Percentiles rank a stretch among this genome's conserved stretches.
phyloP scores from a whole-genome alignment of 1,284 basidiomycete species.

The Thelephora terrestris region DNA sequence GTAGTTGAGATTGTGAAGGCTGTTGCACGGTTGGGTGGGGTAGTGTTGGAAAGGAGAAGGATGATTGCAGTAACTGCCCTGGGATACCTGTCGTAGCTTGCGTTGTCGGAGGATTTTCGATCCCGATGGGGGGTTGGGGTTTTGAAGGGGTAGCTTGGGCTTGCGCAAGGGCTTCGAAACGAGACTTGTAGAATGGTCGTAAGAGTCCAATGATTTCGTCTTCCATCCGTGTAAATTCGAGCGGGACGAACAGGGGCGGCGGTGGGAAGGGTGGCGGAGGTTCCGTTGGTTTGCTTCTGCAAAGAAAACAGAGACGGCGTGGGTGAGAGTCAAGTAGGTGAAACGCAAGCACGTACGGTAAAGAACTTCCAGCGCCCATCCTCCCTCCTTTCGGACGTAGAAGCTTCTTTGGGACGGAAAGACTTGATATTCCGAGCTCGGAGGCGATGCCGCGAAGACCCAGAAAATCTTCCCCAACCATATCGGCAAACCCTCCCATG shows the following conservation, averaged over 20 bases:
- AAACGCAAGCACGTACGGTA: conserved; percentile 33
- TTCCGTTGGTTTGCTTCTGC: conserved; percentile 54
- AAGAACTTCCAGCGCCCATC: conserved; percentile 26
- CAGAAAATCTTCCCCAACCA: conserved; percentile 89
- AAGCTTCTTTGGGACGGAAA: conserved; percentile 72
- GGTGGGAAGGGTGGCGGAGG: conserved; percentile 81
- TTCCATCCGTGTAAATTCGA: conserved; percentile 48
- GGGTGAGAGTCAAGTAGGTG: conserved; percentile 4
- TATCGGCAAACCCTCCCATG: conserved; percentile 84
- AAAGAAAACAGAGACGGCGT: conserved; percentile 4
- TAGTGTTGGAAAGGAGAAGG: conserved; percentile 1
- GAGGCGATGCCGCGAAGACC: conserved; percentile 84
- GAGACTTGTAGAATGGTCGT: conserved; percentile 61
- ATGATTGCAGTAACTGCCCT: conserved; percentile 1
- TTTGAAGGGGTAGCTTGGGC: conserved; percentile 11
- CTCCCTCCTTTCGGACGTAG: conserved; percentile 59
- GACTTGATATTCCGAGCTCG: conserved; percentile 74
- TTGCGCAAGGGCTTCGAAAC: conserved; percentile 36
- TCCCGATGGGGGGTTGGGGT: conserved; percentile 1
- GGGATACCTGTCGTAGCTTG: conserved; percentile 10
- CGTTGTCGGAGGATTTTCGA: conserved; percentile 2
- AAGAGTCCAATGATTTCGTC: conserved; percentile 81
- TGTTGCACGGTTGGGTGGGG: conserved; percentile 1
- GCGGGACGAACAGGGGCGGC: conserved; percentile 69
- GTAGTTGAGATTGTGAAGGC: neutral